A percentile compares a stretch with the other conserved stretches of the same genome.
Evolutionary conservation across 208 protist species (phyloP).

Genomic region (Wallacemonas rigidus): DNA sequence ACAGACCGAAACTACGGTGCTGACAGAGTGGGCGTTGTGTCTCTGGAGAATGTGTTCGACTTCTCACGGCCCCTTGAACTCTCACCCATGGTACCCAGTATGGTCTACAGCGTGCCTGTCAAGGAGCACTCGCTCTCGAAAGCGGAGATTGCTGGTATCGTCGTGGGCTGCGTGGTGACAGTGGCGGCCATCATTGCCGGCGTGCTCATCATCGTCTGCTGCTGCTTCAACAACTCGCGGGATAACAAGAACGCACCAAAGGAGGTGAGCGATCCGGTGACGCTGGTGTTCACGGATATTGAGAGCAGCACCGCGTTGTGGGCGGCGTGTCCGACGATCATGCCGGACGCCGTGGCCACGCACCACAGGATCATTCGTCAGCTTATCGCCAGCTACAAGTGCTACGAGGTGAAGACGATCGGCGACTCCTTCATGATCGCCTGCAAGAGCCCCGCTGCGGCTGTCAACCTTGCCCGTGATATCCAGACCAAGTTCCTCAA

Average conservation of each 20-base stretch:
- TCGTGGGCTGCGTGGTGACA: constrained; percentile 18
- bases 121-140: constrained; percentile 18
- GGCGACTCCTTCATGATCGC: constrained; percentile 88
- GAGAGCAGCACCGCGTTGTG: constrained; percentile 83
- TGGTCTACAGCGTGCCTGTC: constrained; percentile 25
- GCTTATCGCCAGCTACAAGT: constrained; percentile 57
- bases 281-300: constrained; percentile 80
- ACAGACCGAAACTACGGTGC: constrained; percentile 6
- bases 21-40: neutral
- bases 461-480: constrained; percentile 46
- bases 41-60: constrained; percentile 1
- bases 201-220: neutral
- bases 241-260: constrained; percentile 60
- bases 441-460: constrained; percentile 45
- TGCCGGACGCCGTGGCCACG: constrained; percentile 63
- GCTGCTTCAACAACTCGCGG: constrained; percentile 26
- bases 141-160: constrained; percentile 30
- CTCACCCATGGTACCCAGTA: constrained; percentile 27
- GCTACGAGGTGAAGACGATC: constrained; percentile 89
- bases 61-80: constrained; percentile 3
- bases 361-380: constrained; percentile 74
- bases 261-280: constrained; percentile 39
- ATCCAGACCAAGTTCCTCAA: constrained; percentile 56
- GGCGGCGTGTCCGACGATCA: constrained; percentile 55
- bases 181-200: constrained; percentile 14